Base-by-base conservation (phyloP, 129 eudicot species). In the Helichrysum umbraculigerum region DNA sequence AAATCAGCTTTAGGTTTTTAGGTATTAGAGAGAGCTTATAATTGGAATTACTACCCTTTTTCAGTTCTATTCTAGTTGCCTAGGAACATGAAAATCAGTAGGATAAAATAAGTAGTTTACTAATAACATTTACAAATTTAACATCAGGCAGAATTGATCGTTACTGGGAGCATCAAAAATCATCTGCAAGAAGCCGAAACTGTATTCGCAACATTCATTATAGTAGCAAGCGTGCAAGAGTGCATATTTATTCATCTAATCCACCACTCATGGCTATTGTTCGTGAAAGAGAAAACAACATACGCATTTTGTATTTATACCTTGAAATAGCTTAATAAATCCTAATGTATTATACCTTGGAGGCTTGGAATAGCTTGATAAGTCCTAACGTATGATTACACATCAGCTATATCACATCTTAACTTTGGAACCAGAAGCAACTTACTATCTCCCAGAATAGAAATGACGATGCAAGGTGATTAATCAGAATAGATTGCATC, bases 81-180 rank as follows among this genome's bases (percentile, higher is more conserved):
- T 17, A 30, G 32, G 64, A 30, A 52, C 35, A 72, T 51, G 30
- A 72, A 72, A 71, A 44, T 52, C 52, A 8, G 66, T 54, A 71
- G 19, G 28, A 71, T 32, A 25, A 30, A 22, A 52, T 32, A 29
- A 47, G 17, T 32, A n/a, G 51, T 42, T 71, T 17, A 57, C 42
- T 63, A 63, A 39, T 20, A 6, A 15, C 41, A 4, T 3, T 63
- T 6, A 30, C 20, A n/a, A 12, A 63, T 8, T 28, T 63, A 63
- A 16, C 33, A 63, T 63, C 21, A 30, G 37, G 68, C 35, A 63
- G 68, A 63, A 32, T 28, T 39, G 15, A 16, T 39, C 7, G 2
- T 29, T 32, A 30, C 68, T 28, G 5, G 10, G 37, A 28, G 21
- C 41, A 62, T 14, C 19, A 7, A 64, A 30, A 6, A 15, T 65